phyloP scores from a whole-genome alignment of 169 alveolate species.

The Plasmodium gaboni region DNA sequence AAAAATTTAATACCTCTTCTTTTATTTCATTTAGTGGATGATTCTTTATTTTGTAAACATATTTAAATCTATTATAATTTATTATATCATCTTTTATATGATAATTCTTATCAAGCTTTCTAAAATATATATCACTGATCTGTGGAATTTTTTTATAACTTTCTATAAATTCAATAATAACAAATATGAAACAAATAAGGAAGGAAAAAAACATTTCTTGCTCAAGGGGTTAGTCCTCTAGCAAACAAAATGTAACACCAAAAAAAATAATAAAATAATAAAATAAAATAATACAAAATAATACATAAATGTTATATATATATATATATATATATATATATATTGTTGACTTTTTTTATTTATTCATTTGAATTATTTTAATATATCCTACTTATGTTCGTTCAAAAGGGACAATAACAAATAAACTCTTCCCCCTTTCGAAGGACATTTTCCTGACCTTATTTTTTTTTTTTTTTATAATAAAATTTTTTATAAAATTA shows the following conservation, averaged over 20 bases:
- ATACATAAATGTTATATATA: no score
- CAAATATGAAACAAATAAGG: not conserved
- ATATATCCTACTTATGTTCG: no score
- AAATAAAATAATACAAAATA: not conserved
- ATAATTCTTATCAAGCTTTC: slow-evolving; percentile 58
- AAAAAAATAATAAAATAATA: not conserved
- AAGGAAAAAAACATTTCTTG: slow-evolving; percentile 15
- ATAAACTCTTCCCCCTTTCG: no score
- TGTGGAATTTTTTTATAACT: slow-evolving; percentile 7
- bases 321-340: no score
- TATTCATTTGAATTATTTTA: no score
- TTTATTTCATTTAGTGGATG: slow-evolving; percentile 62
- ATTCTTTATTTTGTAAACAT: slow-evolving; percentile 70
- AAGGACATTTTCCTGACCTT: no score
- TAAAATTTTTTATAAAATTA: no score
- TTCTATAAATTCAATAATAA: not conserved
- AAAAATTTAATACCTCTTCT: slow-evolving; percentile 22
- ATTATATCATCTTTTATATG: slow-evolving; percentile 61
- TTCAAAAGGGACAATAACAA: no score
- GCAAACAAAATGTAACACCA: not conserved
- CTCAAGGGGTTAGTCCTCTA: no score
- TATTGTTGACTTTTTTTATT: no score
- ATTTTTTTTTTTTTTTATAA: no score
- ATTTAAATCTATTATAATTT: slow-evolving; percentile 67
- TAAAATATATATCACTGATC: slow-evolving; percentile 16